These are phyloP conservation scores for Magnolia kwangsiensis DNA, from an alignment of 164 flowering plant species.

Conservation along the genomic window DNA sequence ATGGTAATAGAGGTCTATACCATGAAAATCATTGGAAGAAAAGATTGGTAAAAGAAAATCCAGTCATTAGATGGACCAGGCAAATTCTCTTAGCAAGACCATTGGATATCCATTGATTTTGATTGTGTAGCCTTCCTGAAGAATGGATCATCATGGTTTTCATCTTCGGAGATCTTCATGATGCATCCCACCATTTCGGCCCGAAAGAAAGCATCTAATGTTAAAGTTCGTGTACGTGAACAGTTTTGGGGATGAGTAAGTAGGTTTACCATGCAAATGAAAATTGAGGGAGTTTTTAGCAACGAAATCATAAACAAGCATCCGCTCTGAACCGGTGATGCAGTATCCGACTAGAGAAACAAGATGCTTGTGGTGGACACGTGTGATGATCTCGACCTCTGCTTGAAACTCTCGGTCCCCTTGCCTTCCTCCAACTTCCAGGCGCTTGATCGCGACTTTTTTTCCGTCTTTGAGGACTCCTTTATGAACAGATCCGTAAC, in stretches of 20 bases:
- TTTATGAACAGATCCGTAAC: constrained; percentile 14
- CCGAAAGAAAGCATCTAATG: neutral
- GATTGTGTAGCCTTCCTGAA: too few relatives aligned
- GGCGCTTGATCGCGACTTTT: constrained; percentile 14
- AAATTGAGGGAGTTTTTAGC: constrained; percentile 12
- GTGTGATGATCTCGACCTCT: constrained; percentile 19
- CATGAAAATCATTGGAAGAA: too few relatives aligned
- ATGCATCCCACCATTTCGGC: neutral
- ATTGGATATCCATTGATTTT: too few relatives aligned
- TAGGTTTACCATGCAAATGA: constrained; percentile 14
- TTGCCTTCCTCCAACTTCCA: constrained; percentile 9
- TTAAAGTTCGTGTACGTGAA: neutral
- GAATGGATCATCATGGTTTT: too few relatives aligned
- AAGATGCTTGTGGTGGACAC: constrained; percentile 18
- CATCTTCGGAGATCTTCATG: too few relatives aligned
- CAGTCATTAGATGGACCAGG: too few relatives aligned
- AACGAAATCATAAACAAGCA: constrained; percentile 20
- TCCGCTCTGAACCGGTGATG: neutral
- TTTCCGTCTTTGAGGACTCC: constrained; percentile 12
- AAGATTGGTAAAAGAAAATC: too few relatives aligned
- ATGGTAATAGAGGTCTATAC: too few relatives aligned
- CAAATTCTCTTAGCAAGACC: too few relatives aligned
- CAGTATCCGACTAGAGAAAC: constrained; percentile 18
- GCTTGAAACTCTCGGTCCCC: constrained; percentile 18
- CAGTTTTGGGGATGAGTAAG: neutral